These are phyloP conservation scores for Hymenoscyphus linearis DNA, from an alignment of 2,329 filamentous ascomycete species.

Conservation along the genomic window DNA sequence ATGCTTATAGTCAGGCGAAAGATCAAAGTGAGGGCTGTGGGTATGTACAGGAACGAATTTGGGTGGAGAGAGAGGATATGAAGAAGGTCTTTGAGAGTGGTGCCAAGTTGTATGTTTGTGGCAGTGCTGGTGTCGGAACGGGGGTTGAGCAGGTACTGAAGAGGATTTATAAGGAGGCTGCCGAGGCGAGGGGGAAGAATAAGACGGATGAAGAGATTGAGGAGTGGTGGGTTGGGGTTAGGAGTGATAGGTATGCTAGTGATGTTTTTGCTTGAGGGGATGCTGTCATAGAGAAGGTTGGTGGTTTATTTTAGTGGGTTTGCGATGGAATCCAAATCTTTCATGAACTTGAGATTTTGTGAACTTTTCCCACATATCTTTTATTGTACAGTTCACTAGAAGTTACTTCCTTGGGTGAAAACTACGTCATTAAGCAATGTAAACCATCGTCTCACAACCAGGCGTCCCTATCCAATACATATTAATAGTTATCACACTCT, in stretches of 20 bases:
- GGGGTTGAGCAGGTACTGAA: conserved; percentile 38
- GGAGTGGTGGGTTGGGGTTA: conserved; percentile 40
- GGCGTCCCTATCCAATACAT: too few species aligned
- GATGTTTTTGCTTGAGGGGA: conserved; percentile 36
- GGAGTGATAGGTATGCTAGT: conserved; percentile 41
- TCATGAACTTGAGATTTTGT: too few species aligned
- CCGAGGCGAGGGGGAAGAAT: conserved; percentile 30
- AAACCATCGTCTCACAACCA: too few species aligned
- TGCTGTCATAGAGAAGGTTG: neutral
- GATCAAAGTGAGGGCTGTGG: conserved; percentile 21
- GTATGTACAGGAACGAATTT: conserved; percentile 27
- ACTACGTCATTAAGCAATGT: too few species aligned
- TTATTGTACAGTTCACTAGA: too few species aligned
- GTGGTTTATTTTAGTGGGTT: too few species aligned
- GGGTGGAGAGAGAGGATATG: conserved; percentile 24
- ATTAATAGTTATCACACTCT: too few species aligned
- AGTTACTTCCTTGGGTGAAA: too few species aligned
- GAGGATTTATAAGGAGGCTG: conserved; percentile 38
- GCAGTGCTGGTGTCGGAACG: conserved; percentile 35
- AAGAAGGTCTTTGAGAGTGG: conserved; percentile 22
- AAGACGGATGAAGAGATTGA: conserved; percentile 38
- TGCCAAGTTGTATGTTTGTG: conserved; percentile 28
- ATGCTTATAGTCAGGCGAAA: conserved; percentile 19
- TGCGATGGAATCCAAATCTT: too few species aligned
- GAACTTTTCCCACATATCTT: too few species aligned